Evolutionary conservation across 495 filamentous ascomycete genomes (phyloP), one percentile per base, ranked within the genome.

Genomic region (Hypoxylon trugodes): DNA sequence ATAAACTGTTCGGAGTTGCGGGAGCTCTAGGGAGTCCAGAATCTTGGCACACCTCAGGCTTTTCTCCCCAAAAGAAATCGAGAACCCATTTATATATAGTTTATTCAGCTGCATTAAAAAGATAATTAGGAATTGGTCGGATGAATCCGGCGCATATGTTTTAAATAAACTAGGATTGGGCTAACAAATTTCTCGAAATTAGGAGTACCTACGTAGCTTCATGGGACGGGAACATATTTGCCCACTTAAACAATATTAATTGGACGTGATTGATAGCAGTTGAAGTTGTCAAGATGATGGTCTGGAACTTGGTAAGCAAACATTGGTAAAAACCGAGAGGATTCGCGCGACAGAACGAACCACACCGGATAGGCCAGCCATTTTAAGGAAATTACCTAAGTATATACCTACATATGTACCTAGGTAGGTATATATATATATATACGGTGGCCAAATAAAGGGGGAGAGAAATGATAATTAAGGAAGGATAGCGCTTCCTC

Each of bases 1-100:
- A 50, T 56, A 32, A 52, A 46, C 52, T 19, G 48, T 58, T 49
- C 63, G 63, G 57, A 66, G 57, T 61, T 66, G 50, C 57, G 63
- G 63, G 57, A 66, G 57, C 58, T 66, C 43, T 51, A 58, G 63
- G 48, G 46, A 61, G 18, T 56, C 33, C 2, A 4, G 13, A 28
- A 51, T 57, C 63, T 66, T 61, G 51, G 57, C 57, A 36, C 10
- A 12, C 18, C n/a, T 54, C 49, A 53, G 57, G 32, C 28, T 57
- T 54, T 46, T 28, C 38, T 46, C 28, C n/a, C n/a, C n/a, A n/a
- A 13, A 60, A 56, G 48, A 36, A 55, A 40, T 59, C n/a, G n/a
- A n/a, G n/a, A n/a, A n/a, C n/a, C n/a, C n/a, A n/a, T n/a, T n/a
- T n/a, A n/a, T n/a, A n/a, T n/a, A n/a, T n/a, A n/a, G n/a, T n/a